Evolutionary conservation across 2,329 filamentous ascomycete genomes (phyloP).

Genomic region (Ceratocystiopsis sp.): DNA sequence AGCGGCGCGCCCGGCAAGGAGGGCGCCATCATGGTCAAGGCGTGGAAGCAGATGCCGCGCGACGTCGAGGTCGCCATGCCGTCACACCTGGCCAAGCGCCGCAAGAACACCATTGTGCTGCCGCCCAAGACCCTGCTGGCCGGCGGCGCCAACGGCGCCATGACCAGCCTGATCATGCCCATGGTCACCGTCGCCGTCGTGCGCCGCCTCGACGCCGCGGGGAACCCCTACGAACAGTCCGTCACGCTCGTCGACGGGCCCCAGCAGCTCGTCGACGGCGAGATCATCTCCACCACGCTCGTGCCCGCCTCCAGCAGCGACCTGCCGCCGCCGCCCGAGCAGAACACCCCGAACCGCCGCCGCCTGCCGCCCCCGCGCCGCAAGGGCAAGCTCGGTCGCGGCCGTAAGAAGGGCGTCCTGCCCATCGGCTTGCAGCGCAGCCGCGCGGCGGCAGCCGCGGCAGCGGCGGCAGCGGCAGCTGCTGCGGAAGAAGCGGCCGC

Average conservation of each 20-base stretch:
- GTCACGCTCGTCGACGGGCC: constrained; percentile 69
- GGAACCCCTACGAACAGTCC: constrained; percentile 72
- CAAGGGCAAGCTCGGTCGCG: constrained; percentile 55
- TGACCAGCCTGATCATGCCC: constrained; percentile 19
- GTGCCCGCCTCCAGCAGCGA: constrained; percentile 30
- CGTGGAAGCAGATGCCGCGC: constrained; percentile 45
- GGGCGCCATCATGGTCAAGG: constrained; percentile 33
- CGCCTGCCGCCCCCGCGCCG: constrained; percentile 63
- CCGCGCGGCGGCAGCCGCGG: constrained; percentile 2
- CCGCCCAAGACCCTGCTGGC: constrained; percentile 30
- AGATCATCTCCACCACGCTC: constrained; percentile 50
- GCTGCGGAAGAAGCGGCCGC: constrained; percentile 3
- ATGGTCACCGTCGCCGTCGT: constrained; percentile 66
- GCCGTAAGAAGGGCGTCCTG: constrained; percentile 62
- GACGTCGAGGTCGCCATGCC: constrained; percentile 35
- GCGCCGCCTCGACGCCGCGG: constrained; percentile 57
- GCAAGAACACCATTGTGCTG: constrained; percentile 42
- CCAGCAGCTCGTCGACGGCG: constrained; percentile 62
- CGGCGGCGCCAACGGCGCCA: background rate
- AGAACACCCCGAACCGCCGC: constrained; percentile 30
- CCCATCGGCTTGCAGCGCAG: constrained; percentile 12
- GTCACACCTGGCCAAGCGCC: constrained; percentile 42
- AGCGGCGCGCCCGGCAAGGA: constrained; percentile 1
- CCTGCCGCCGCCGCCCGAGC: constrained; percentile 29
- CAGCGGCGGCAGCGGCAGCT: constrained; percentile 2